Base-by-base conservation (phyloP, 306 rosid genomes). In the Acacia crassicarpa region DNA sequence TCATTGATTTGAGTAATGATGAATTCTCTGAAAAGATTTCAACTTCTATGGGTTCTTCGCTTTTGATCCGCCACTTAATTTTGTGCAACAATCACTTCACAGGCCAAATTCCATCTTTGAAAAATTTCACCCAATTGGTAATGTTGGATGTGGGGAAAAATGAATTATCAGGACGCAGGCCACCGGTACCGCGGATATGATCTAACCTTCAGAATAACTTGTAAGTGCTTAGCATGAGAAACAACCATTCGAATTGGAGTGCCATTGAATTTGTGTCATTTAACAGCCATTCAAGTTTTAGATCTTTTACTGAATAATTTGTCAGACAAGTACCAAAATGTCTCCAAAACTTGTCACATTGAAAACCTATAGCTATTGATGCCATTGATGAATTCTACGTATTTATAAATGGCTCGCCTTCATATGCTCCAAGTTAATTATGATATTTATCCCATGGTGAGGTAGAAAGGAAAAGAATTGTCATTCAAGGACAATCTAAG, bases 401-500 rank as follows among this genome's bases (percentile, higher is more conserved):
- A 30, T 35, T 67, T 38, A 38, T 0, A 10, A 67, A 67, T 38
- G 73, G 49, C 23, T 67, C 73, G 0, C 27, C 25, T 10, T 3
- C 14, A 2, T 67, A 0, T 17, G 0, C 1, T n/a, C n/a, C n/a
- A n/a, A n/a, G n/a, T 1, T 2, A 0, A 0, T 2, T 69, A 40
- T 22, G 74, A 41, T 41, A 41, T 69, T 19, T 41, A 69, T 69
- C 53, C 74, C 0, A 7, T 8, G 4, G 19, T 69, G 20, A 41
- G 32, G 53, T n/a, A 53, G 78, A 77, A 77, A 27, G 38, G 82
- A 4, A 44, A 27, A 20, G 35, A 35, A 2, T 46, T 46, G 23
- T 5, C 54, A 25, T 62, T 15, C 44, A 58, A 16, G 5, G 30
- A 23, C 66, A 19, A 16, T 14, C 38, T 25, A 30, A 13, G 59